These are phyloP conservation scores for Melaleuca quinquenervia DNA, from an alignment of 345 rosid genomes.

Conservation along the genomic window DNA sequence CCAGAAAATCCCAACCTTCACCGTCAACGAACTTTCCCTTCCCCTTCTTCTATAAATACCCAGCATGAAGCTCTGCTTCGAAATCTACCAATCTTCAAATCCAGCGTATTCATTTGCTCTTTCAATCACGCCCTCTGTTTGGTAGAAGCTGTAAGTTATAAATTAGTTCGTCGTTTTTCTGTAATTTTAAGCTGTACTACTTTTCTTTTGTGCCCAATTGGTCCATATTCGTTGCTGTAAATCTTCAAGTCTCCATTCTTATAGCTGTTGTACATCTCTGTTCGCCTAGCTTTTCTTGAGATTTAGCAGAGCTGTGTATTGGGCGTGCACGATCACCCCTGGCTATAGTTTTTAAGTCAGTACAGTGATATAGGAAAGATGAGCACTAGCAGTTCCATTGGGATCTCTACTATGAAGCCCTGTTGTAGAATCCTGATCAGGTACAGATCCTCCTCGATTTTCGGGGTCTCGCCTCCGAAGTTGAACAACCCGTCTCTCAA, in stretches of 20 bases:
- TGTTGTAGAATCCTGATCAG: conserved; percentile 59
- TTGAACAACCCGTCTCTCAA: conserved; percentile 1
- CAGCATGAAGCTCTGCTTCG: background rate
- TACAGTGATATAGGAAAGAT: conserved; percentile 11
- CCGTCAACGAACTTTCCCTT: conserved; percentile 10
- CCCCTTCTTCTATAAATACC: conserved; percentile 18
- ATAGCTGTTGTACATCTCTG: conserved; percentile 4
- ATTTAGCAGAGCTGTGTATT: conserved; percentile 16
- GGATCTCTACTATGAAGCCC: conserved; percentile 67
- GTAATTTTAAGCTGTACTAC: conserved; percentile 11
- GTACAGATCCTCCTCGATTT: conserved; percentile 38
- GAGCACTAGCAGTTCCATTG: conserved; percentile 48
- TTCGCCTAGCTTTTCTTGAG: conserved; percentile 11
- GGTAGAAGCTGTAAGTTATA: background rate
- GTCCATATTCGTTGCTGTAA: background rate
- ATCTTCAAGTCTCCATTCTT: background rate
- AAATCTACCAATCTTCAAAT: conserved; percentile 3
- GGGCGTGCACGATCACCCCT: background rate
- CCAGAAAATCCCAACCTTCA: background rate
- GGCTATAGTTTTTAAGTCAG: background rate
- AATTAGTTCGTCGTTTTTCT: background rate
- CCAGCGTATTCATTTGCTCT: background rate
- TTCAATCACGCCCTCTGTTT: background rate
- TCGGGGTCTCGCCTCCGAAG: conserved; percentile 33
- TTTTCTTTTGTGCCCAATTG: background rate